These are phyloP conservation scores for Zymoseptoria crescenta DNA, from an alignment of 2,329 filamentous ascomycete genomes.

Conservation along the genomic window DNA sequence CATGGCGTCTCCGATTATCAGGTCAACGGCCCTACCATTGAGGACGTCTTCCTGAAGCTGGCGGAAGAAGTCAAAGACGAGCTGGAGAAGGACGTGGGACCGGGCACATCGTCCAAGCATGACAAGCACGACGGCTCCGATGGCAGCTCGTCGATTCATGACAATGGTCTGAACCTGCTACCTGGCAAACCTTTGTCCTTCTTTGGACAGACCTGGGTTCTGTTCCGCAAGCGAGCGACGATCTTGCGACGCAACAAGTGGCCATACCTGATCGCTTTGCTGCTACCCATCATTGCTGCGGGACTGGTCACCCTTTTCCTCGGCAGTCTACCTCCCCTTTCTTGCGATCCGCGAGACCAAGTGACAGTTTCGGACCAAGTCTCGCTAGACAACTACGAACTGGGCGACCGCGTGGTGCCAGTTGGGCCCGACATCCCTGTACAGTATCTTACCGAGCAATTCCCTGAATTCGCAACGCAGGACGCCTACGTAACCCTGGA, in stretches of 20 bases:
- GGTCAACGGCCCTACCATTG: conserved; percentile 80
- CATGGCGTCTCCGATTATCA: conserved; percentile 67
- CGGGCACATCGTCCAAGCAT: conserved; percentile 16
- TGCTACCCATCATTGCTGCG: conserved; percentile 72
- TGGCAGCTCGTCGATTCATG: conserved; percentile 5
- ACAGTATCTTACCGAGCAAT: conserved; percentile 24
- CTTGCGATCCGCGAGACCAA: conserved; percentile 36
- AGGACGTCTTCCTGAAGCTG: conserved; percentile 83
- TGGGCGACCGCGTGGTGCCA: conserved; percentile 27
- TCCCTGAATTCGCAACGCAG: conserved; percentile 15
- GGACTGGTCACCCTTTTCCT: conserved; percentile 74
- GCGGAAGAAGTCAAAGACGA: conserved; percentile 68
- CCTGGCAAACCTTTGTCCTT: conserved; percentile 65
- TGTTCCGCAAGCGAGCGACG: conserved; percentile 70
- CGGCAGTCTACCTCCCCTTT: conserved; percentile 45
- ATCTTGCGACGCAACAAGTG: conserved; percentile 73
- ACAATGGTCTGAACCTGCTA: conserved; percentile 42
- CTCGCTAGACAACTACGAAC: conserved; percentile 18
- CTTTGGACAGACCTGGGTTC: conserved; percentile 59
- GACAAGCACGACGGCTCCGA: conserved; percentile 8
- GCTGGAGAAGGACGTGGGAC: conserved; percentile 23
- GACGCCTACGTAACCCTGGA: conserved; percentile 48
- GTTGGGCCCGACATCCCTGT: conserved; percentile 34
- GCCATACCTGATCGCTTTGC: conserved; percentile 64
- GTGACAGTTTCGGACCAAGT: conserved; percentile 12